A percentile compares a stretch with the other conserved stretches of the same genome.
These are phyloP conservation scores for Chlorella sp. DNA, from an alignment of 139 green algal genomes.

Conservation along the genomic window DNA sequence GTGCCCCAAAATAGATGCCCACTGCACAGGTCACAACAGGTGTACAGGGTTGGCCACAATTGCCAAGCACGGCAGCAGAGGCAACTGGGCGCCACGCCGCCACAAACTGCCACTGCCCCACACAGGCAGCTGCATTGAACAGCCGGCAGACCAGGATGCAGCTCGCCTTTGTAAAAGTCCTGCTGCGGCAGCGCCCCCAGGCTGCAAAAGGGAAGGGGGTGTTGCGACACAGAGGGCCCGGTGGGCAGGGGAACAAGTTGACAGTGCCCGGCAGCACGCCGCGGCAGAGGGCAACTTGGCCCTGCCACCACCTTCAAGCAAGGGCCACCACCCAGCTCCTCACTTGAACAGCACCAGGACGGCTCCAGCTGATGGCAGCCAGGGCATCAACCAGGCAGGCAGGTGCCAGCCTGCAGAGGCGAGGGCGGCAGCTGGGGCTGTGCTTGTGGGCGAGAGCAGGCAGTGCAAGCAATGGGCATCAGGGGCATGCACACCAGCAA, in stretches of 20 bases:
- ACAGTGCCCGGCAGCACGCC: too few species aligned
- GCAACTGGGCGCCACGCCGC: too few species aligned
- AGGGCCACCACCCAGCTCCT: too few species aligned
- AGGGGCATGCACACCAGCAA: not conserved
- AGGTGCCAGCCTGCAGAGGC: constrained; percentile 23
- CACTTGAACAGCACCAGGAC: constrained; percentile 41
- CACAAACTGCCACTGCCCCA: too few species aligned
- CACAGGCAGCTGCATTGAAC: too few species aligned
- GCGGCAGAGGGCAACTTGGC: too few species aligned
- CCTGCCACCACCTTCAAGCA: too few species aligned
- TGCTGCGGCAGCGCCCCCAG: not conserved
- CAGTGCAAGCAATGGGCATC: not conserved
- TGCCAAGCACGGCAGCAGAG: too few species aligned
- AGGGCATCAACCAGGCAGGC: constrained; percentile 41
- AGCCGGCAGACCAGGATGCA: too few species aligned
- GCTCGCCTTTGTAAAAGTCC: not conserved
- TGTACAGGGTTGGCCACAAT: not conserved
- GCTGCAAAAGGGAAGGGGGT: not conserved
- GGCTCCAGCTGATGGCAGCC: constrained; percentile 45
- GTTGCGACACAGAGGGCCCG: not conserved
- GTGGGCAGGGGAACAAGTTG: not conserved
- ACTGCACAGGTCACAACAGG: not conserved
- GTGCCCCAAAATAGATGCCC: not conserved
- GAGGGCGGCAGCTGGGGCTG: not conserved
- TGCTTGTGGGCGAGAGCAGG: not conserved